Conservation (phyloP, 768 basidiomycete species). For the Mycena indigotica region DNA sequence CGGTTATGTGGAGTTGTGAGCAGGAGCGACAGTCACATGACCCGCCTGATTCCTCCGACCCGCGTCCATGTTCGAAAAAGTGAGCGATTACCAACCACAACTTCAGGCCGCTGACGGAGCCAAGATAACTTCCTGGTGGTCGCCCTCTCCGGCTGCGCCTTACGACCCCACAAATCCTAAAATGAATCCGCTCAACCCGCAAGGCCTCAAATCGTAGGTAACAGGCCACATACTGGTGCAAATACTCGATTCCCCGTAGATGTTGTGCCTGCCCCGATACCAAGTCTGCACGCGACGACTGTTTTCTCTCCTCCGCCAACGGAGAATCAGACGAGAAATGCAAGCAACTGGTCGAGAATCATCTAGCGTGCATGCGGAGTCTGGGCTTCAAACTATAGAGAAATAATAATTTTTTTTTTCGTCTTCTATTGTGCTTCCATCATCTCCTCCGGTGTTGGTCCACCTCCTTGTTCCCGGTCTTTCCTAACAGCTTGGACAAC, state of each 20-base stretch:
- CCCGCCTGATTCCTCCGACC: no score
- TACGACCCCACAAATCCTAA: constrained; percentile 77
- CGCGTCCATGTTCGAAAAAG: constrained; percentile 16
- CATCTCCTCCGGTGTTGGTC: constrained; percentile 62
- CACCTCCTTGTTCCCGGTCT: constrained; percentile 59
- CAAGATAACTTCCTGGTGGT: constrained; percentile 62
- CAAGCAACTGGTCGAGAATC: constrained; percentile 73
- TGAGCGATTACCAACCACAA: constrained; percentile 28
- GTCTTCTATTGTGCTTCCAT: constrained; percentile 31
- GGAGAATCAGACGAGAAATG: constrained; percentile 77
- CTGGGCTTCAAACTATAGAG: constrained; percentile 87
- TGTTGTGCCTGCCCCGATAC: constrained; percentile 97
- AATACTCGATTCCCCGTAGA: constrained; percentile 56
- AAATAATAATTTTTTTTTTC: no score
- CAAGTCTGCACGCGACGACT: constrained; percentile 90
- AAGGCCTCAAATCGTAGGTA: constrained; percentile 96
- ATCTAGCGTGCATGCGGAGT: constrained; percentile 87
- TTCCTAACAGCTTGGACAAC: constrained; percentile 88
- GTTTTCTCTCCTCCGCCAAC: constrained; percentile 78
- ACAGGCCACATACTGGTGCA: no score
- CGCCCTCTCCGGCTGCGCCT: constrained; percentile 42
- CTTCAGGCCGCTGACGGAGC: neutral
- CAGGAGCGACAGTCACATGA: constrained; percentile 1
- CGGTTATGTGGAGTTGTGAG: neutral
- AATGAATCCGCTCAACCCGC: constrained; percentile 87